Percentiles rank a stretch among this genome's conserved stretches.
Conservation (phyloP, 2,329 filamentous ascomycete species). For the Bimuria novae-zelandiae region DNA sequence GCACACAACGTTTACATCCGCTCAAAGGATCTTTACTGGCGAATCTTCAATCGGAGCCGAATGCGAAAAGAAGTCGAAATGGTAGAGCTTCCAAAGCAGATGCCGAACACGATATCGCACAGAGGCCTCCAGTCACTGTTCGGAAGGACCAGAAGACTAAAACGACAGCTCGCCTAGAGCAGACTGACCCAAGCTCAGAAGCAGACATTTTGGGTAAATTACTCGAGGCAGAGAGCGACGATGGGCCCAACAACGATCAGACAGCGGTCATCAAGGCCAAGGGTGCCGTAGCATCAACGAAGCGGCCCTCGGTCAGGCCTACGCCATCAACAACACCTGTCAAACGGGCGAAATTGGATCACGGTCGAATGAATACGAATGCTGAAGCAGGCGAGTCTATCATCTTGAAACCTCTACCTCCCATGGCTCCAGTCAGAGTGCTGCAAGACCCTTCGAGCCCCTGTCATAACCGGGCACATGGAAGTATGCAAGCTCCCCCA, state of each 20-base stretch:
- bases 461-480: constrained; percentile 1
- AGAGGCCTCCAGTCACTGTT: neutral
- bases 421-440: constrained; percentile 11
- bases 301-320: neutral
- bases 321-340: constrained; percentile 10
- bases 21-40: neutral
- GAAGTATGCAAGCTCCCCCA: constrained; percentile 6
- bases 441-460: constrained; percentile 20
- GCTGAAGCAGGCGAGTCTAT: neutral
- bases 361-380: neutral
- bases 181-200: neutral
- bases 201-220: constrained; percentile 1
- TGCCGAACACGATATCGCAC: neutral
- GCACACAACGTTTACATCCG: neutral
- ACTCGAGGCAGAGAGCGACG: neutral
- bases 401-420: neutral
- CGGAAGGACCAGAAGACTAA: neutral
- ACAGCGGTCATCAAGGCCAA: neutral
- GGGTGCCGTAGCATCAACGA: neutral
- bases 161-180: neutral
- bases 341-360: constrained; percentile 10
- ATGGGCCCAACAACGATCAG: neutral
- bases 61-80: neutral
- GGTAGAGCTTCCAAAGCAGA: neutral
- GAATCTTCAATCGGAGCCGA: neutral